Conservation (phyloP, 805 yeast species). For the Candida adriatica region DNA sequence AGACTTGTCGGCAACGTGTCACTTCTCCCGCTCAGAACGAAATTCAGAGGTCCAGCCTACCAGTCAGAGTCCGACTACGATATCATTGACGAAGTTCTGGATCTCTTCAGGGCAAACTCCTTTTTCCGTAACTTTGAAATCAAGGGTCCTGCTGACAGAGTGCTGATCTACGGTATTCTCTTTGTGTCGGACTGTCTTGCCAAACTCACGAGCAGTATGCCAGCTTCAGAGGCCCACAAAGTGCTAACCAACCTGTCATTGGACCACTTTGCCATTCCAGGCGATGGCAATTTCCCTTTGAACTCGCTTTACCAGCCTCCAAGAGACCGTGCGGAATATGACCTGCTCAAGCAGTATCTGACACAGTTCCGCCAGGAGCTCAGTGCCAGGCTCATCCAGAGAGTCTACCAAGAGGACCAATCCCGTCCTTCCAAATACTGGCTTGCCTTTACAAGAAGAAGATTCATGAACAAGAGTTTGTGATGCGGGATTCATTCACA, state of each 20-base stretch:
- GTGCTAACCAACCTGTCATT: conserved; percentile 78
- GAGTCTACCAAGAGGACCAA: conserved; percentile 58
- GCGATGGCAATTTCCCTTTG: conserved; percentile 91
- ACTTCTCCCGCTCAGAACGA: conserved; percentile 78
- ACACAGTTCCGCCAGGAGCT: conserved; percentile 94
- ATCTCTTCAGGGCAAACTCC: conserved; percentile 90
- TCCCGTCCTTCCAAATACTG: conserved; percentile 79
- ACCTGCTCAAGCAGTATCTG: conserved; percentile 72
- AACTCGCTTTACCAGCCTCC: conserved; percentile 75
- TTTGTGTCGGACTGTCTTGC: conserved; percentile 81
- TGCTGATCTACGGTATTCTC: conserved; percentile 87
- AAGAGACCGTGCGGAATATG: conserved; percentile 64
- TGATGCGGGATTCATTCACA: background rate
- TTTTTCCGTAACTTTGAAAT: conserved; percentile 96
- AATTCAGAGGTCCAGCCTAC: conserved; percentile 86
- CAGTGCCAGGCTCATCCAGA: conserved; percentile 68
- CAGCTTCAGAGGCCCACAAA: conserved; percentile 54
- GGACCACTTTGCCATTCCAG: conserved; percentile 88
- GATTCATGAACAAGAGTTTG: conserved; percentile 90
- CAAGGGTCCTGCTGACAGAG: conserved; percentile 90
- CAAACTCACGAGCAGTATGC: conserved; percentile 42
- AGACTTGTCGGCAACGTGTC: conserved; percentile 70
- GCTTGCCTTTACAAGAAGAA: conserved; percentile 92
- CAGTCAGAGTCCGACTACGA: conserved; percentile 76
- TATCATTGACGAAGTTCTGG: conserved; percentile 84